Base-by-base conservation (phyloP, 345 rosid genomes). In the Abelmoschus esculentus region DNA sequence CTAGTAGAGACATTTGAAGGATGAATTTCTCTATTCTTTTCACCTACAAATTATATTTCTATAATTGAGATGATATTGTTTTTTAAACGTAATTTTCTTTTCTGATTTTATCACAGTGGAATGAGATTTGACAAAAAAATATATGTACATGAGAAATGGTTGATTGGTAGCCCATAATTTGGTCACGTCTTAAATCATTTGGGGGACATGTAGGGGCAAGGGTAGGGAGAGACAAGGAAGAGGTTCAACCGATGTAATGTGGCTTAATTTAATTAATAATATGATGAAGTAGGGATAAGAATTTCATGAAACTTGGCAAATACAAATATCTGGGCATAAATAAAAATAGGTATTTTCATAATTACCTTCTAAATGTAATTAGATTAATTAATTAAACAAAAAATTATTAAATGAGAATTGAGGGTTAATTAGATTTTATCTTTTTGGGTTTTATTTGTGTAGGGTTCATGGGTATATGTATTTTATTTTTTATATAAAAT, bases 81-180 rank as follows among this genome's bases (percentile, higher is more conserved):
- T 53, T 2, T 58, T 1, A 58, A 58, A 29, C 10, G 54, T 65
- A 64, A n/a, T 18, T 44, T 9, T 64, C 31, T 65, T 64, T 55
- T 28, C 34, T 42, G 12, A 28, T 44, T 64, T 42, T 18, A 64
- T 64, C 68, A 64, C n/a, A 7, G 17, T 64, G 38, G 34, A 26
- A 65, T 9, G 42, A 22, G 29, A 6, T 7, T 31, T 9, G 44
- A 34, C 5, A 7, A 34, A 61, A 34, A 32, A 7, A 12, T 3
- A 60, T 0, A n/a, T 17, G 11, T 38, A 36, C 18, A 62, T 18
- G 15, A 17, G 38, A 17, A 62, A 53, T 36, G 19, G 29, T 28
- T 38, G 50, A 62, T 60, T 7, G 46, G 46, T 17, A 17, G 66
- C 66, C 65, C 47, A 61, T 62, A 62, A 62, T 36, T 17, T 38